Conservation (phyloP, 495 filamentous ascomycete species). For the Halenospora varia region DNA sequence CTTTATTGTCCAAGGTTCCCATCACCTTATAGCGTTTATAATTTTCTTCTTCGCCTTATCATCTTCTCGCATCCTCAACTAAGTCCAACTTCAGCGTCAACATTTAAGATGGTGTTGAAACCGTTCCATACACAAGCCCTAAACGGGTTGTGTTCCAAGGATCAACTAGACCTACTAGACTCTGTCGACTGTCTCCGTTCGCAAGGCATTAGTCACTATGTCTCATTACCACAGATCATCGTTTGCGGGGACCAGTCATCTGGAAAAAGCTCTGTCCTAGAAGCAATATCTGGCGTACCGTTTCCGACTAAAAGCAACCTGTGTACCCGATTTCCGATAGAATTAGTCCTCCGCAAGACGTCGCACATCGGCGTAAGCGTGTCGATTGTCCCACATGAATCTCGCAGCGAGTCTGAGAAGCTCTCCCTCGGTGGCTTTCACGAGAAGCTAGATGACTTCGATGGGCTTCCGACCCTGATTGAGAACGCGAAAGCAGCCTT, state of each 20-base stretch:
- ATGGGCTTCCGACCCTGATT: conserved; percentile 36
- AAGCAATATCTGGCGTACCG: conserved; percentile 59
- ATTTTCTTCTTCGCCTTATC: not conserved
- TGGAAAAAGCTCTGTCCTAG: conserved; percentile 65
- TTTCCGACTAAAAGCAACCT: conserved; percentile 51
- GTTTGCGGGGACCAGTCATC: conserved; percentile 62
- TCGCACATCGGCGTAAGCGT: conserved; percentile 27
- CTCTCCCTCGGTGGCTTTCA: conserved; percentile 29
- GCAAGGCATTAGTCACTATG: conserved; percentile 47
- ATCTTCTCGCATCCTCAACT: not conserved
- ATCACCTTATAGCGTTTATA: not conserved
- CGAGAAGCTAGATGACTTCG: conserved; percentile 30
- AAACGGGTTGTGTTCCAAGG: conserved; percentile 24
- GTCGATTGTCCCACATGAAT: conserved; percentile 34
- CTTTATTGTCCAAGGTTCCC: not conserved
- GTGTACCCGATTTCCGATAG: conserved; percentile 52
- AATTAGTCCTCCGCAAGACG: conserved; percentile 47
- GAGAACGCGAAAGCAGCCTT: conserved; percentile 41
- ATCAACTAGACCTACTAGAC: conserved; percentile 47
- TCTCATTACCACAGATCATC: conserved; percentile 58
- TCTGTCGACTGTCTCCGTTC: conserved; percentile 50
- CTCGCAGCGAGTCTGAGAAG: conserved; percentile 26
- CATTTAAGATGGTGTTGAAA: conserved; percentile 22
- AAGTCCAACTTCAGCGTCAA: conserved; percentile 8
- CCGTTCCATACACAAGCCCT: conserved; percentile 24